Percentiles rank a stretch among this genome's conserved stretches.
phyloP scores from a whole-genome alignment of 2,329 filamentous ascomycete species.

The Aspergillus sp. region DNA sequence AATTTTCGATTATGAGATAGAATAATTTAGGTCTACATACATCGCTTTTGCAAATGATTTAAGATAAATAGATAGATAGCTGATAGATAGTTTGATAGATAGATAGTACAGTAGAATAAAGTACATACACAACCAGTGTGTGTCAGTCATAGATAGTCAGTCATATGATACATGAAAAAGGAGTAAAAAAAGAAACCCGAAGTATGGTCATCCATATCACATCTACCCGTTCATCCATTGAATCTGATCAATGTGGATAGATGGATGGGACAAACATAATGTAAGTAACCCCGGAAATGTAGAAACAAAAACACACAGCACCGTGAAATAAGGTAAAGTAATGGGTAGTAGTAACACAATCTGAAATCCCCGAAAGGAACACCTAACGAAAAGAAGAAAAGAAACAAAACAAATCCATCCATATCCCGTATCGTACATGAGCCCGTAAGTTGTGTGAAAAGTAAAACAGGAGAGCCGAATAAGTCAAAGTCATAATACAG shows the following conservation, averaged over 20 bases:
- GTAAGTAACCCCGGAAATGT: background rate
- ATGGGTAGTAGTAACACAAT: background rate
- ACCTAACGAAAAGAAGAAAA: background rate
- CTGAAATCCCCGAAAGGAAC: background rate
- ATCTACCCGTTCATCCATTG: no score
- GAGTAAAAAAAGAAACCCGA: no score
- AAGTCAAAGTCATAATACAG: background rate
- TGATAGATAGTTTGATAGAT: background rate
- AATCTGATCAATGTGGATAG: background rate
- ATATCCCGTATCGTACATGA: constrained; percentile 7
- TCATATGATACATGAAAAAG: no score
- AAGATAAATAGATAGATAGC: no score
- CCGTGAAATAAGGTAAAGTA: no score
- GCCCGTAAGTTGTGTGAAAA: background rate
- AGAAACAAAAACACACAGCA: no score
- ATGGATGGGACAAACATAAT: background rate
- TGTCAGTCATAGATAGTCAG: no score
- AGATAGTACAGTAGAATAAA: background rate
- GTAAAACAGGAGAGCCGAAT: background rate
- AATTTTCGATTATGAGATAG: no score
- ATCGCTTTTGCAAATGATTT: no score
- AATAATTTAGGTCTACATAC: no score
- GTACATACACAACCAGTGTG: background rate
- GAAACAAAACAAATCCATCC: background rate
- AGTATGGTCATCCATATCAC: no score